Base-by-base conservation (phyloP, 2,329 filamentous ascomycete species). In the Epichloe hybrida region DNA sequence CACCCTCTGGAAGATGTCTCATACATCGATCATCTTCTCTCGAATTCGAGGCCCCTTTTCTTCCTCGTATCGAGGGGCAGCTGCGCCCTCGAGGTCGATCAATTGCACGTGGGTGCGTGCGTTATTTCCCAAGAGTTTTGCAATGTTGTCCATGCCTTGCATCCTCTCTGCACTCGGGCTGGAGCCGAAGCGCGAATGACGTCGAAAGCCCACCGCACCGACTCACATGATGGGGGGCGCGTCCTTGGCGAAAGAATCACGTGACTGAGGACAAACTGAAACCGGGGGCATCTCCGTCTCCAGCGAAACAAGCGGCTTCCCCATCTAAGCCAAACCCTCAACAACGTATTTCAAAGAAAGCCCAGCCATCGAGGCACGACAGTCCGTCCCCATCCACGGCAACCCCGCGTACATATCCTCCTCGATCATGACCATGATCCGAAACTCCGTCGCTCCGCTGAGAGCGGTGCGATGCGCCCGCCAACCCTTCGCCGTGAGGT, bases 391-490 rank as follows among this genome's bases (percentile, higher is more conserved):
- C 57, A 59, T 37, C 57, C 57, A 55, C 57, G 54, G 54, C 55
- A 56, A 39, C 1, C 46, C 35, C 54, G 52, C 46, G 48, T 15
- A 31, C 40, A 20, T 27, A 46, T 35, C n/a, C 12, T 7, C 7
- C 36, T n/a, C 47, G 6, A 56, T 20, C 55, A 69, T 69, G 67
- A 62, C 60, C 51, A 56, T 68, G 56, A 55, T 68, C 20, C 67
- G 66, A 55, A 62, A 65, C 52, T 57, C 66, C 53, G 62, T 59
- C 53, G 62, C 65, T 55, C 64, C 66, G 48, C 60, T 69, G 58
- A 65, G 65, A 53, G 64, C 64, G 50, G 59, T 62, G 59, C 67
- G 66, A 56, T 69, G 64, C 63, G 55, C 60, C 54, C 65, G 66
- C 59, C 66, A 66, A 54, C 60, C 61, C 53, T 53, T 57, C 50